Percentiles rank a stretch among this genome's conserved stretches.
These are phyloP conservation scores for Laetiporus sulphureus DNA, from an alignment of 1,284 basidiomycete genomes.

Conservation along the genomic window DNA sequence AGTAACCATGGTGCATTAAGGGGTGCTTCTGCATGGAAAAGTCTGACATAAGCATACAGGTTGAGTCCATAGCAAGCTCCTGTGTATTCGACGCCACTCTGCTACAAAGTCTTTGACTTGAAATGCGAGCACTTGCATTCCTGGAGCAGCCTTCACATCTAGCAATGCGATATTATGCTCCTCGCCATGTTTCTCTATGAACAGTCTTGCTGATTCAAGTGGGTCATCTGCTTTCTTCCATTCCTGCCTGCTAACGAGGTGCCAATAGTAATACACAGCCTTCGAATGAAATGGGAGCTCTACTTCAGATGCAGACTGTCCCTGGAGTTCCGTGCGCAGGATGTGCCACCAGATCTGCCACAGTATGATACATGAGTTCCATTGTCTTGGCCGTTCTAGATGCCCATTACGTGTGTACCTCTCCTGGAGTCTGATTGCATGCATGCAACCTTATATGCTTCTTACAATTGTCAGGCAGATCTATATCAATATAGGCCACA, in stretches of 20 bases:
- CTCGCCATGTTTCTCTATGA: not conserved
- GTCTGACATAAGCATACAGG: constrained; percentile 8
- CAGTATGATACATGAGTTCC: too few relatives aligned
- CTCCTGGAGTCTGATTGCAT: too few relatives aligned
- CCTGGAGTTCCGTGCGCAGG: too few relatives aligned
- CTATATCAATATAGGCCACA: too few relatives aligned
- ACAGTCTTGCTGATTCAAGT: constrained; percentile 3
- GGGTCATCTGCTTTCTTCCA: constrained; percentile 8
- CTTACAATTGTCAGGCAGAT: too few relatives aligned
- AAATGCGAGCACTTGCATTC: constrained; percentile 8
- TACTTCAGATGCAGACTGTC: too few relatives aligned
- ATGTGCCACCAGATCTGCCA: too few relatives aligned
- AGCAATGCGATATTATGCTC: constrained; percentile 2
- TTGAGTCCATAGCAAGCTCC: constrained; percentile 14
- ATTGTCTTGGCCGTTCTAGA: too few relatives aligned
- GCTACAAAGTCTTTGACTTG: constrained; percentile 10
- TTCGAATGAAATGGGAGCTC: constrained; percentile 3
- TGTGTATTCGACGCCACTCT: constrained; percentile 9
- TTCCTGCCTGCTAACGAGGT: not conserved
- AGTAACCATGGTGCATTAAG: too few relatives aligned
- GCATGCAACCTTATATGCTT: too few relatives aligned
- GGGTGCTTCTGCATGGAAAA: not conserved
- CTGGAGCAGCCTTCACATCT: constrained; percentile 5
- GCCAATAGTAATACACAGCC: constrained; percentile 12
- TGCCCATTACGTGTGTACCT: too few relatives aligned